Percentiles rank a stretch among this genome's conserved stretches.
Evolutionary conservation across 2,329 filamentous ascomycete genomes (phyloP).

Genomic region (Fusarium sp.): DNA sequence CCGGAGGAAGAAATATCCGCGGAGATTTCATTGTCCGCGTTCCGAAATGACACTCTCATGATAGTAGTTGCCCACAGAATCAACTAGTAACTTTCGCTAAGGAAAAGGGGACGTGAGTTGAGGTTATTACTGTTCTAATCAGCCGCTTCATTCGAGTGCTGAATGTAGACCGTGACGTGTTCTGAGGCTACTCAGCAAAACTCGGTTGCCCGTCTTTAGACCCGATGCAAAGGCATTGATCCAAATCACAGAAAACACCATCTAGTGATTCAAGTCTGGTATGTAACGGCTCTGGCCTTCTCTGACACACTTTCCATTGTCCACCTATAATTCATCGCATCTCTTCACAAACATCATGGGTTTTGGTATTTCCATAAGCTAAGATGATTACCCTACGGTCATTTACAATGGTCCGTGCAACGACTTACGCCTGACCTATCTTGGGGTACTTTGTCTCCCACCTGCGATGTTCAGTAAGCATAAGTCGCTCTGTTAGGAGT

Average conservation of each 20-base stretch:
- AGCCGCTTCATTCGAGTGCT: fast-evolving
- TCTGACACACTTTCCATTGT: fast-evolving
- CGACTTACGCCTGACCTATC: fast-evolving
- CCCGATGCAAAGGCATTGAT: fast-evolving
- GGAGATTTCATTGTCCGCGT: background rate
- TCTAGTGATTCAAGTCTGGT: fast-evolving
- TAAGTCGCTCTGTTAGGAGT: background rate
- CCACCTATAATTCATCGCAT: background rate
- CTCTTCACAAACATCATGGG: background rate
- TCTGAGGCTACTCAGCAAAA: fast-evolving
- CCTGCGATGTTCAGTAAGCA: too few species aligned
- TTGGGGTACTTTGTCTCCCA: fast-evolving
- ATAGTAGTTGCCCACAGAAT: background rate
- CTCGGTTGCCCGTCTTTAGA: fast-evolving
- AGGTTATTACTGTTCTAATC: background rate
- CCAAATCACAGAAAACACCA: background rate
- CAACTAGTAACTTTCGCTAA: too few species aligned
- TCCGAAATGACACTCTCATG: background rate
- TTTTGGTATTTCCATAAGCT: too few species aligned
- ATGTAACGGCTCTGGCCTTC: fast-evolving
- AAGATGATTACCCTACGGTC: background rate
- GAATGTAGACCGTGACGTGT: fast-evolving
- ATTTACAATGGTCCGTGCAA: background rate
- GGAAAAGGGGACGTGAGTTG: fast-evolving
- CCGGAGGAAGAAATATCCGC: background rate